These are phyloP conservation scores for Rhipidocladum racemiflorum DNA, from an alignment of 176 grass and related monocot genomes.

Conservation along the genomic window DNA sequence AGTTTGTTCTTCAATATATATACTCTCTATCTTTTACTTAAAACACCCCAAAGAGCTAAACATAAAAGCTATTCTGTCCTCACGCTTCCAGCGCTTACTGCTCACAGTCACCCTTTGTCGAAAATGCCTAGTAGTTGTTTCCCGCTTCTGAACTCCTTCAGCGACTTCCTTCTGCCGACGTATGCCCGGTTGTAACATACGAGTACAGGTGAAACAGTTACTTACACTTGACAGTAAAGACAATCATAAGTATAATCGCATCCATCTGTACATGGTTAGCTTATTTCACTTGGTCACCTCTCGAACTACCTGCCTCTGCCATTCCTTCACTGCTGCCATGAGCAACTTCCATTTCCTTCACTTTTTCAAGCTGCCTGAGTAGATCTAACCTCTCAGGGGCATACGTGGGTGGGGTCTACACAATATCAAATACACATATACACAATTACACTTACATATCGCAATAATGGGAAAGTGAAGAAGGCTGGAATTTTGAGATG, in stretches of 20 bases:
- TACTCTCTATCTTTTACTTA: too few relatives aligned
- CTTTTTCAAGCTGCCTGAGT: slow-evolving; percentile 88
- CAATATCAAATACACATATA: background rate
- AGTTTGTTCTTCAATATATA: too few relatives aligned
- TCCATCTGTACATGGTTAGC: slow-evolving; percentile 33
- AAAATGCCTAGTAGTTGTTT: too few relatives aligned
- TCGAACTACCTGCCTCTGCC: slow-evolving; percentile 36
- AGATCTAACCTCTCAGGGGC: slow-evolving; percentile 93
- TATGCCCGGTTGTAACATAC: too few relatives aligned
- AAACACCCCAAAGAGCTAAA: too few relatives aligned
- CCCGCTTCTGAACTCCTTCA: too few relatives aligned
- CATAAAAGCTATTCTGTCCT: too few relatives aligned
- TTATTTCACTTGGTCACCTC: slow-evolving; percentile 43
- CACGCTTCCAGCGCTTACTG: too few relatives aligned
- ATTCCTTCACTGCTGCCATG: slow-evolving; percentile 46
- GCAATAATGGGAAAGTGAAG: too few relatives aligned
- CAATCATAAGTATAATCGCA: slow-evolving; percentile 23
- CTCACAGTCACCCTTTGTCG: too few relatives aligned
- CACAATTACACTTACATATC: slow-evolving; percentile 1
- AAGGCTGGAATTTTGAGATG: too few relatives aligned
- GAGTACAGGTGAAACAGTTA: slow-evolving; percentile 13
- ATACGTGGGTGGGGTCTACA: slow-evolving; percentile 96
- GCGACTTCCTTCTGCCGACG: too few relatives aligned
- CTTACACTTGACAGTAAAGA: slow-evolving; percentile 47
- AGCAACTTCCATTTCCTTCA: slow-evolving; percentile 76